A percentile compares a stretch with the other conserved stretches of the same genome.
Evolutionary conservation across 768 basidiomycete species (phyloP).

Genomic region (Kwoniella shandongensis): DNA sequence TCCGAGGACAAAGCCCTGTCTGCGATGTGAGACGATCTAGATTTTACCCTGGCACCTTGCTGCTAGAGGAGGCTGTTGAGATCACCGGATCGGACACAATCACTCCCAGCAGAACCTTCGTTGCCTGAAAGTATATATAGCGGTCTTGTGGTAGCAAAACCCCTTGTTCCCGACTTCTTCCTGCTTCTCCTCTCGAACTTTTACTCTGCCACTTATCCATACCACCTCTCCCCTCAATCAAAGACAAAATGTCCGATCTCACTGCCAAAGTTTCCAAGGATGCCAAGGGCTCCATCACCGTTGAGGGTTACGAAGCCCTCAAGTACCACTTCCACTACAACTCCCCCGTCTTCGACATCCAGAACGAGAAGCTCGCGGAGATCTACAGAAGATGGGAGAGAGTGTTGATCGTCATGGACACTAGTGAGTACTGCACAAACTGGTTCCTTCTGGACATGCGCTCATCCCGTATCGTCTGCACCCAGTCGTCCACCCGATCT

Average conservation of each 20-base stretch:
- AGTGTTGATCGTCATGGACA: conserved; percentile 53
- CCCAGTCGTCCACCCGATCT: conserved; percentile 46
- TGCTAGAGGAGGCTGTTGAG: too few relatives aligned
- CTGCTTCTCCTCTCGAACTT: conserved; percentile 4
- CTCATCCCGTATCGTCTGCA: background rate
- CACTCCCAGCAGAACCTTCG: too few relatives aligned
- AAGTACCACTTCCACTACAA: conserved; percentile 53
- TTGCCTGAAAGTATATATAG: too few relatives aligned
- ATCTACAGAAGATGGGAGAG: conserved; percentile 53
- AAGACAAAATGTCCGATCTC: conserved; percentile 49
- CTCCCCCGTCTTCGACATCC: conserved; percentile 50
- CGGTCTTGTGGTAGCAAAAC: too few relatives aligned
- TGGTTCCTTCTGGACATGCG: background rate
- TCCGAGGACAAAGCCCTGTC: too few relatives aligned
- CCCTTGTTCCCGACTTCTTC: too few relatives aligned
- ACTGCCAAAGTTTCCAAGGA: conserved; percentile 47
- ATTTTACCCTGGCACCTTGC: too few relatives aligned
- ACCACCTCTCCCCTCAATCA: background rate
- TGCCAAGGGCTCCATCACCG: conserved; percentile 39
- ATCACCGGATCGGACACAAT: too few relatives aligned
- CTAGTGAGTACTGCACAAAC: conserved; percentile 45
- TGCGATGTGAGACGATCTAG: too few relatives aligned
- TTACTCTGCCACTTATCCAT: conserved; percentile 4
- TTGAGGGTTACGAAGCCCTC: conserved; percentile 50
- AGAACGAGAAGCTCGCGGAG: conserved; percentile 46